Evolutionary conservation across 202 grass and related monocot genomes (phyloP).

Genomic region (Eragrostis tef): DNA sequence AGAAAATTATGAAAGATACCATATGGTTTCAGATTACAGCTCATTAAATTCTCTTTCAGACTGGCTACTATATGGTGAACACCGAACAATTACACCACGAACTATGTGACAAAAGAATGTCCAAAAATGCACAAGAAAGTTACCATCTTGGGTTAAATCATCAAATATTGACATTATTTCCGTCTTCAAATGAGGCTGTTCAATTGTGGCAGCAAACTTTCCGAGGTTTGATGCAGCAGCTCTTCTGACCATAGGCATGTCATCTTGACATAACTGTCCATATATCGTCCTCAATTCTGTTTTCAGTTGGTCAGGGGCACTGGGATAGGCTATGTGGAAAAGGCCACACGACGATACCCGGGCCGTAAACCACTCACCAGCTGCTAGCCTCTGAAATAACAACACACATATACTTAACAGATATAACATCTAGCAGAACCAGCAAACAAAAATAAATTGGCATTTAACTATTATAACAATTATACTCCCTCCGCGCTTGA

Average conservation of each 20-base stretch:
- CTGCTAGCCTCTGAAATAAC: constrained; percentile 75
- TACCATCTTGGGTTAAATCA: constrained; percentile 97
- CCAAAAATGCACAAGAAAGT: constrained; percentile 20
- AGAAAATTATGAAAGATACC: background rate
- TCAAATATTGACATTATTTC: constrained; percentile 96
- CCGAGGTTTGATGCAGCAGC: constrained; percentile 95
- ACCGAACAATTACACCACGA: background rate
- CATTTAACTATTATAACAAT: background rate
- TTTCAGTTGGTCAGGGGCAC: constrained; percentile 80
- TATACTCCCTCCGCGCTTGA: no score
- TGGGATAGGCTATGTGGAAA: constrained; percentile 91
- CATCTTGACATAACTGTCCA: constrained; percentile 90
- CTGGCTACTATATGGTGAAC: background rate
- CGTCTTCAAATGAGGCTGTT: constrained; percentile 77
- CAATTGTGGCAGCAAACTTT: constrained; percentile 88
- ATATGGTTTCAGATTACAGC: background rate
- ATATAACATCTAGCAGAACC: background rate
- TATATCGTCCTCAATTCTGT: constrained; percentile 80
- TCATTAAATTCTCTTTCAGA: background rate
- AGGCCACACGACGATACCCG: constrained; percentile 89
- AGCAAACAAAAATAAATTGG: background rate
- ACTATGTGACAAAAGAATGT: constrained; percentile 32
- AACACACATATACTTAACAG: background rate
- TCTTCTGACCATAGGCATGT: constrained; percentile 98
- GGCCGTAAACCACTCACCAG: constrained; percentile 95